Evolutionary conservation across 140 eudicot genomes (phyloP).

Genomic region (Senecio squalidus): DNA sequence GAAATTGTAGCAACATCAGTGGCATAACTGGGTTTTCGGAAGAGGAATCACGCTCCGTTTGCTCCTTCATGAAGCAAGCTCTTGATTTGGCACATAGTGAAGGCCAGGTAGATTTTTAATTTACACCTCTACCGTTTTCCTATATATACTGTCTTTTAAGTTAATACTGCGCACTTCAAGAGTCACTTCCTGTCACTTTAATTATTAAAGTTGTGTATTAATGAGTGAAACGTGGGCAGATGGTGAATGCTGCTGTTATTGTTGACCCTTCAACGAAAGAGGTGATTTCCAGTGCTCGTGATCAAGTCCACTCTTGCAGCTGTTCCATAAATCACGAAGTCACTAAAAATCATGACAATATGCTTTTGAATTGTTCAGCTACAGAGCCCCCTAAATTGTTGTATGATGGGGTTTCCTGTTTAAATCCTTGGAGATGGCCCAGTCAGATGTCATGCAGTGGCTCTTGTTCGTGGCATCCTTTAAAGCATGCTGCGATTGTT

Average conservation of each 20-base stretch:
- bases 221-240: constrained; percentile 29
- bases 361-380: constrained; percentile 22
- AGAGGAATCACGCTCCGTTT: constrained; percentile 54
- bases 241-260: constrained; percentile 83
- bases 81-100: constrained; percentile 53
- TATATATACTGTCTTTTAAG: no score
- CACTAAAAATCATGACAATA: constrained; percentile 19
- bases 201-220: constrained; percentile 9
- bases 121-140: neutral
- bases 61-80: constrained; percentile 63
- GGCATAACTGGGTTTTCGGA: constrained; percentile 94
- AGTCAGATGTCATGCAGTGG: constrained; percentile 27
- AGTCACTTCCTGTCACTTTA: no score
- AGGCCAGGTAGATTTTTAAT: constrained; percentile 36
- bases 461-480: constrained; percentile 67
- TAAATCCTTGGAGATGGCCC: constrained; percentile 80
- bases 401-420: constrained; percentile 45
- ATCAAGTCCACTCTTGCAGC: constrained; percentile 41
- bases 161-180: no score
- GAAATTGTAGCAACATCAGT: constrained; percentile 55
- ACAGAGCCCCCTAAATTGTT: constrained; percentile 20
- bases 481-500: constrained; percentile 87
- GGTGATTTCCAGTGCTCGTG: constrained; percentile 67
- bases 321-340: constrained; percentile 24
- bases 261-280: constrained; percentile 73